Evolutionary conservation across 2,329 filamentous ascomycete genomes (phyloP), one percentile per base, ranked within the genome.

Genomic region (Penicillium sclerotiorum): DNA sequence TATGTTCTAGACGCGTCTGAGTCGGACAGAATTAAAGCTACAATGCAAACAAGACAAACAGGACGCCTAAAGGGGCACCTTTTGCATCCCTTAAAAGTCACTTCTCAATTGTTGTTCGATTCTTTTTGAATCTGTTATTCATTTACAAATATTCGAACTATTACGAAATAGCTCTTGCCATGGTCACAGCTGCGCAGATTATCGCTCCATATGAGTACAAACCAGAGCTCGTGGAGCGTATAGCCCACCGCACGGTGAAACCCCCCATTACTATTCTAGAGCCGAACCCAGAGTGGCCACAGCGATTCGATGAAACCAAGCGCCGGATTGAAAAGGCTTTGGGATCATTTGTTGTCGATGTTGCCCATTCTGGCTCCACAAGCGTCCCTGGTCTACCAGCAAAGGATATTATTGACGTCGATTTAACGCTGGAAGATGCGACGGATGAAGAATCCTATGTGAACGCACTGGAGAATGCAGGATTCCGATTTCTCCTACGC

Each of bases 341-440:
- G 8, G 55, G 55, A 15, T 13, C 51, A 8, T 59, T 55, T 4
- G 56, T 63, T 28, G 53, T 69, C n/a, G 58, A 63, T 18, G 64
- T 82, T 44, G 56, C 66, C 15, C 79, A 82, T 57, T 68, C 75
- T 25, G 80, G 80, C 21, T 80, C 77, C 11, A 82, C 80, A 22
- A 77, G 75, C 43, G 68, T 82, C 6, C 76, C 77, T 0, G 66
- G 63, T 7, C 70, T 82, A 3, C 68, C 76, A 0, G 79, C 80
- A 38, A 82, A 82, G 64, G 67, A 71, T 23, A 64, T 81, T 39
- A 77, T 82, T 39, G 80, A 82, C 58, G 70, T 82, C 22, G 80
- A 82, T 56, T 62, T 82, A 8, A 67, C 74, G 3, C 68, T 82
- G 7, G 40, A 58, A 3, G 67, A 79, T 40, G 50, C 71, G 20